A percentile compares a stretch with the other conserved stretches of the same genome.
Evolutionary conservation across 1,284 basidiomycete genomes (phyloP).

Genomic region (Leucoagaricus sp.): DNA sequence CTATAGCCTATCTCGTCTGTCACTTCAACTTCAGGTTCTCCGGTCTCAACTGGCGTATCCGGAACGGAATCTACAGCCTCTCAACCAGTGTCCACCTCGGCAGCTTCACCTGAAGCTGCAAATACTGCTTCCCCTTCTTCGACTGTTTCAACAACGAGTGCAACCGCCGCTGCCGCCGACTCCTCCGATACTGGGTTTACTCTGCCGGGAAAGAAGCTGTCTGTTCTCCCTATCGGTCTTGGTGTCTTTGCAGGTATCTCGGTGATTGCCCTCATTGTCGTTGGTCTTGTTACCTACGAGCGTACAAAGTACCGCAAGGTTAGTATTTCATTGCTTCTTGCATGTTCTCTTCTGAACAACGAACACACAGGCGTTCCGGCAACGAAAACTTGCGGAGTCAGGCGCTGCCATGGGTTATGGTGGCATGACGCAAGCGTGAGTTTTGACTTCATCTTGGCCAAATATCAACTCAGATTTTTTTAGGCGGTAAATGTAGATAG

Average conservation of each 20-base stretch:
- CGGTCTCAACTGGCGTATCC: background rate
- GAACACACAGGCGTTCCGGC: constrained; percentile 68
- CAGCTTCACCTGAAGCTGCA: constrained; percentile 11
- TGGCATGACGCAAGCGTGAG: constrained; percentile 28
- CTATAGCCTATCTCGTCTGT: constrained; percentile 4
- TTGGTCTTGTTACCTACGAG: constrained; percentile 80
- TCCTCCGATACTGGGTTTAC: constrained; percentile 47
- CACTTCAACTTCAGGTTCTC: background rate
- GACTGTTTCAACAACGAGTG: constrained; percentile 27
- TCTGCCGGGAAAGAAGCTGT: constrained; percentile 70
- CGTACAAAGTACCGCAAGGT: constrained; percentile 82
- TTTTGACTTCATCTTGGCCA: no score
- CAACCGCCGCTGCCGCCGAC: constrained; percentile 39
- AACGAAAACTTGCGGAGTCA: constrained; percentile 69
- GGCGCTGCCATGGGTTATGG: constrained; percentile 63
- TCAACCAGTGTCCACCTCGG: background rate
- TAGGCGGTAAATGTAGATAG: constrained; percentile 11
- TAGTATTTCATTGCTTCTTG: constrained; percentile 1
- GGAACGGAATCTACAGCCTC: background rate
- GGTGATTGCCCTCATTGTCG: constrained; percentile 75
- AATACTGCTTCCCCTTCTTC: constrained; percentile 18
- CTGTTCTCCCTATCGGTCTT: constrained; percentile 78
- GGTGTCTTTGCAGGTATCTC: constrained; percentile 82
- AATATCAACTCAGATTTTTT: background rate
- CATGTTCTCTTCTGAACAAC: background rate